phyloP scores from a whole-genome alignment of 352 stramenopile species.

The Phytophthora citricola region DNA sequence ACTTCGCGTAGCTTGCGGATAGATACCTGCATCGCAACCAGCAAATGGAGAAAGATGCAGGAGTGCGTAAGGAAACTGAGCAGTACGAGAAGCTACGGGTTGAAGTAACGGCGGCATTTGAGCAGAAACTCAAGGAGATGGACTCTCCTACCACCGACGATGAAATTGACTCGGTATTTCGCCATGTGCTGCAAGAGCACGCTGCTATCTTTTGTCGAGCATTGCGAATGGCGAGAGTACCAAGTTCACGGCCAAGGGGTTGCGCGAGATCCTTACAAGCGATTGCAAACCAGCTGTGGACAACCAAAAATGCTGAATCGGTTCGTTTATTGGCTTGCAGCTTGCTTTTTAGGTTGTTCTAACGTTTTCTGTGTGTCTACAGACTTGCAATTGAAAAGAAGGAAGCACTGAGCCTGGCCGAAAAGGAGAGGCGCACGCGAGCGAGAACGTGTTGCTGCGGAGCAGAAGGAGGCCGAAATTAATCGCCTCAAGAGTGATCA shows the following conservation, averaged over 20 bases:
- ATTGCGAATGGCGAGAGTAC: constrained; percentile 43
- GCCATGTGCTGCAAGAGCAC: constrained; percentile 61
- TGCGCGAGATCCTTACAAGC: constrained; percentile 63
- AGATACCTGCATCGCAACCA: constrained; percentile 74
- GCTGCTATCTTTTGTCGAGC: constrained; percentile 66
- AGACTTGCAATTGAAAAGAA: constrained; percentile 77
- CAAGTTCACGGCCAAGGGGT: constrained; percentile 51
- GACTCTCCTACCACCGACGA: constrained; percentile 70
- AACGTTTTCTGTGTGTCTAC: constrained; percentile 10
- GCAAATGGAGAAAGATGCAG: constrained; percentile 66
- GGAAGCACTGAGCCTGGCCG: constrained; percentile 55
- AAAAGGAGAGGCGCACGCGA: constrained; percentile 74
- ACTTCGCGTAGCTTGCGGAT: constrained; percentile 59
- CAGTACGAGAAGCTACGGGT: constrained; percentile 67
- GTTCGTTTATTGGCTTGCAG: constrained; percentile 33
- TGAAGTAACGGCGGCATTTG: constrained; percentile 63
- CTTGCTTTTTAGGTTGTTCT: constrained; percentile 5
- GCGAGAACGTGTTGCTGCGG: constrained; percentile 51
- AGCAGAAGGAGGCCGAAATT: constrained; percentile 74
- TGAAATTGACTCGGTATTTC: constrained; percentile 70
- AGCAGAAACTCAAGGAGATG: constrained; percentile 54
- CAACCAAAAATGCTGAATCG: constrained; percentile 76
- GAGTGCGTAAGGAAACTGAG: constrained; percentile 60
- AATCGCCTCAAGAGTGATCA: constrained; percentile 67
- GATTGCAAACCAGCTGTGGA: constrained; percentile 69